phyloP scores from a whole-genome alignment of 805 yeast genomes.

The Barnettozyma pratensis region DNA sequence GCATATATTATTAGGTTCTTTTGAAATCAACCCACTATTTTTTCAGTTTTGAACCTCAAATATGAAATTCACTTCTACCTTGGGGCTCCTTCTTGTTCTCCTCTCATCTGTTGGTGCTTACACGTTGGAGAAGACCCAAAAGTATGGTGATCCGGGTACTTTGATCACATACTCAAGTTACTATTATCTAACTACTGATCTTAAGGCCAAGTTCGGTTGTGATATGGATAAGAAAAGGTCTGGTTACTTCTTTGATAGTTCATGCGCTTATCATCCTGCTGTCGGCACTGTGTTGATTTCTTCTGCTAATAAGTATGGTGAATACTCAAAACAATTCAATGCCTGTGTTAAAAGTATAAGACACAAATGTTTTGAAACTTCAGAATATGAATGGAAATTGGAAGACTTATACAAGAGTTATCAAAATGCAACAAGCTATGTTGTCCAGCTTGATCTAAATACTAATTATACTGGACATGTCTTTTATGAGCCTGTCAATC shows the following conservation, averaged over 20 bases:
- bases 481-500: constrained; percentile 12
- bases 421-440: constrained; percentile 26
- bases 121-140: not conserved
- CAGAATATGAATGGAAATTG: not conserved
- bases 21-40: no score
- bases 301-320: constrained; percentile 6
- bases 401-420: constrained; percentile 25
- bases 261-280: constrained; percentile 15
- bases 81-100: not conserved
- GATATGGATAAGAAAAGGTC: not conserved
- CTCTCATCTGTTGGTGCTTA: not conserved
- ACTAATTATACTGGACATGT: constrained; percentile 6
- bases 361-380: constrained; percentile 5
- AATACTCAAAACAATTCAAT: constrained; percentile 12
- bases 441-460: constrained; percentile 5
- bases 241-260: not conserved
- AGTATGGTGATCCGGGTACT: not conserved
- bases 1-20: no score
- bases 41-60: not conserved
- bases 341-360: constrained; percentile 1
- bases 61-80: not conserved
- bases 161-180: not conserved
- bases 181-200: not conserved
- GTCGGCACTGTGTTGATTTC: constrained; percentile 10
- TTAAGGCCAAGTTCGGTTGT: not conserved